Conservation (phyloP, 169 alveolate species). For the Plasmodium vinckei region DNA sequence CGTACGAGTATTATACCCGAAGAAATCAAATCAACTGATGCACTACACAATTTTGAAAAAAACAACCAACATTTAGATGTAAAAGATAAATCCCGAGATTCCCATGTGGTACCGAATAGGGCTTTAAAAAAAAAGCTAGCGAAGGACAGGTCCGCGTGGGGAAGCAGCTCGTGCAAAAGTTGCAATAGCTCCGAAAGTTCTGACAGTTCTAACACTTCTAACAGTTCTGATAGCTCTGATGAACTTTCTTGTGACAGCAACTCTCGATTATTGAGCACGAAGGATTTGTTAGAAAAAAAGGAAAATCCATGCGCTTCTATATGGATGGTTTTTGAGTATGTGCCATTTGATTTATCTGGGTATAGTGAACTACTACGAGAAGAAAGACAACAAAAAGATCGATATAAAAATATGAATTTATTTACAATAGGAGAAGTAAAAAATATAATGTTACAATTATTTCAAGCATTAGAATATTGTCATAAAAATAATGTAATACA, state of each 20-base stretch:
- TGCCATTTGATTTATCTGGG: constrained; percentile 90
- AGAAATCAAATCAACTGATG: neutral
- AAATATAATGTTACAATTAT: constrained; percentile 86
- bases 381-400: constrained; percentile 77
- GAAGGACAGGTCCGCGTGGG: too few species aligned
- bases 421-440: constrained; percentile 88
- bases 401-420: constrained; percentile 77
- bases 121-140: too few species aligned
- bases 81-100: too few species aligned
- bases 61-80: neutral
- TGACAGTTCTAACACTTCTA: neutral
- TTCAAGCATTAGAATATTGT: constrained; percentile 90
- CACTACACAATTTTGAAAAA: neutral
- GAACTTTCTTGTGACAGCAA: neutral
- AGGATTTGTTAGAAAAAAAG: neutral
- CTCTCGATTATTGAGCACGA: neutral
- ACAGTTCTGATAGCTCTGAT: neutral
- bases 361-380: constrained; percentile 86
- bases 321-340: constrained; percentile 91
- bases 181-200: neutral
- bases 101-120: too few species aligned
- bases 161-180: neutral
- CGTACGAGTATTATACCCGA: constrained; percentile 78
- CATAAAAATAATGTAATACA: constrained; percentile 91
- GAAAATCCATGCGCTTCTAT: constrained; percentile 73